phyloP scores from a whole-genome alignment of 352 stramenopile species.

The Phytophthora tubulina region DNA sequence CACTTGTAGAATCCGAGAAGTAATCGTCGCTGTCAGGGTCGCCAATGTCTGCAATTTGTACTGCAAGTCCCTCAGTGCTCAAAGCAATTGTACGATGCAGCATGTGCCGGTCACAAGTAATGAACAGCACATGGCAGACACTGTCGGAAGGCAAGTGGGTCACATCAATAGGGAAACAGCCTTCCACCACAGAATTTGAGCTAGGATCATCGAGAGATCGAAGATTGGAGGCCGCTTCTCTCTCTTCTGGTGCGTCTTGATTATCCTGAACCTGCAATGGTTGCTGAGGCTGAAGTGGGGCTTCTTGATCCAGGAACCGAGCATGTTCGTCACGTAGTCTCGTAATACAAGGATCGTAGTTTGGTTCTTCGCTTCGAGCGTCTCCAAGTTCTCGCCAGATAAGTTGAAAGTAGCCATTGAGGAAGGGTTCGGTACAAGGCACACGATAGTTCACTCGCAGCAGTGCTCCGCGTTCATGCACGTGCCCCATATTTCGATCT shows the following conservation, averaged over 20 bases:
- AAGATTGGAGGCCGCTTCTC: background rate
- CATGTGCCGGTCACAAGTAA: conserved; percentile 65
- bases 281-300: conserved; percentile 40
- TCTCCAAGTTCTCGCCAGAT: conserved; percentile 64
- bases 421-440: conserved; percentile 48
- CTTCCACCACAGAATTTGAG: conserved; percentile 39
- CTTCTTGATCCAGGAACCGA: conserved; percentile 21
- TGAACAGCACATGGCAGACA: conserved; percentile 69
- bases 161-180: conserved; percentile 56
- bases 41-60: conserved; percentile 39
- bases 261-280: conserved; percentile 6
- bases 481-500: conserved; percentile 41
- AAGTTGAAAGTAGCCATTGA: conserved; percentile 74
- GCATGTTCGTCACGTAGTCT: conserved; percentile 50
- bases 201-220: conserved; percentile 39
- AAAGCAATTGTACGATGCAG: conserved; percentile 69
- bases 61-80: conserved; percentile 58
- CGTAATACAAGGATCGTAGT: conserved; percentile 55
- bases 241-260: conserved; percentile 2
- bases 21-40: conserved; percentile 40
- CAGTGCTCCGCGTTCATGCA: conserved; percentile 50
- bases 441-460: conserved; percentile 62
- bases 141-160: conserved; percentile 51
- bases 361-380: conserved; percentile 59
- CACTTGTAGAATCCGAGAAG: conserved; percentile 37